Evolutionary conservation across 306 rosid genomes (phyloP).

Genomic region (Lupinus albus): DNA sequence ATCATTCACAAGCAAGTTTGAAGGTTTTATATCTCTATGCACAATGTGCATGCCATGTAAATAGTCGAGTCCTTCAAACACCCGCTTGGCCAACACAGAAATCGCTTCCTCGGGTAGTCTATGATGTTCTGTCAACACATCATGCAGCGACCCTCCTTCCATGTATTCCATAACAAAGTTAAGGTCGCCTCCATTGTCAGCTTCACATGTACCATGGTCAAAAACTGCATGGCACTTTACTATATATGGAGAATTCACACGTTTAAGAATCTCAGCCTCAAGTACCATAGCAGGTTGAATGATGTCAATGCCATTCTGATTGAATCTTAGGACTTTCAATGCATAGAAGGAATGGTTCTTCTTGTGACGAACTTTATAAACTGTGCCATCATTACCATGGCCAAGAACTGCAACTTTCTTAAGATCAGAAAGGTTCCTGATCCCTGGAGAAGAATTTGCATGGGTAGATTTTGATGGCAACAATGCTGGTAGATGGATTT

Average conservation of each 20-base stretch:
- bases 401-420: constrained; percentile 58
- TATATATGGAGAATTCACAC: constrained; percentile 55
- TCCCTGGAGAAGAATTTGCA: constrained; percentile 42
- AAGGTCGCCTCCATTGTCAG: constrained; percentile 28
- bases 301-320: constrained; percentile 34
- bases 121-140: constrained; percentile 42
- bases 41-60: constrained; percentile 63
- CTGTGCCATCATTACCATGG: constrained; percentile 63
- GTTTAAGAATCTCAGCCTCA: constrained; percentile 64
- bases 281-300: constrained; percentile 40
- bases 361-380: constrained; percentile 62
- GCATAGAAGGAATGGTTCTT: constrained; percentile 55
- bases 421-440: constrained; percentile 55
- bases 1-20: constrained; percentile 59
- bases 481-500: constrained; percentile 29
- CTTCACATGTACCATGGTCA: constrained; percentile 29
- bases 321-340: constrained; percentile 57
- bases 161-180: constrained; percentile 67
- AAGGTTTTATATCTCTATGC: constrained; percentile 76
- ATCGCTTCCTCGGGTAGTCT: constrained; percentile 53
- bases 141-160: constrained; percentile 65
- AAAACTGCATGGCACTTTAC: constrained; percentile 61
- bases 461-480: constrained; percentile 22
- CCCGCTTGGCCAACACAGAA: constrained; percentile 45
- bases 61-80: constrained; percentile 57